Evolutionary conservation across 805 yeast species (phyloP), one percentile per base, ranked within the genome.

Genomic region (Ogataea paradorogensis): DNA sequence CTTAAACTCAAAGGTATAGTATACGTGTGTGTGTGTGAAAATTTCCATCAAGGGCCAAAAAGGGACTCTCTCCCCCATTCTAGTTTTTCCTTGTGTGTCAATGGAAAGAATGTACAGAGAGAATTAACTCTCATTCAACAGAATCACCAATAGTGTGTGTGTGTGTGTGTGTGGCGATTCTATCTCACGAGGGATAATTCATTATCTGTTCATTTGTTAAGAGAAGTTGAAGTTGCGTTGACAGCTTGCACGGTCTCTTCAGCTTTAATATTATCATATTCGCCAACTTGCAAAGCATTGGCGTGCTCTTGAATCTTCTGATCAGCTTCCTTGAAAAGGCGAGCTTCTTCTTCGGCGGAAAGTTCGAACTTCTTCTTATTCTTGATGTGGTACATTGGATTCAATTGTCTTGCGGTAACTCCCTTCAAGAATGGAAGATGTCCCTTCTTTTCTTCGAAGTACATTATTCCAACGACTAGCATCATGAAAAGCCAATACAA

Each of bases 401-500:
- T 83, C 64, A 84, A 51, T 18, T 75, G 66, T 54, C 70, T 69
- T 44, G 80, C 53, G 54, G 61, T 59, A 52, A 72, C 46, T 40
- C 56, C 63, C 66, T 77, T 76, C 56, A 64, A 51, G 69, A 82
- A 79, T 62, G 95, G 90, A 64, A 84, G 71, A 62, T 83, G 90
- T 15, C 95, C 96, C 18, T 64, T 65, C 65, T 71, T 85, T 74
- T 91, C 99, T 71, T 87, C 93, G 66, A 56, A 89, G 48, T 82
- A 66, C 88, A 91, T 78, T 51, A 82, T 64, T 13, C 58, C 37
- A 31, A 91, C 58, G 26, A 72, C 64, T 15, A 68, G 46, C 46
- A 84, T 82, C 40, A 88, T 61, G 28, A 66, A 63, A 39, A 90
- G 53, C 99, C 99, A 91, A 72, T 91, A 91, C 47, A 83, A 50